Base-by-base conservation (phyloP, 352 stramenopile species). In the Aphanomyces astaci region DNA sequence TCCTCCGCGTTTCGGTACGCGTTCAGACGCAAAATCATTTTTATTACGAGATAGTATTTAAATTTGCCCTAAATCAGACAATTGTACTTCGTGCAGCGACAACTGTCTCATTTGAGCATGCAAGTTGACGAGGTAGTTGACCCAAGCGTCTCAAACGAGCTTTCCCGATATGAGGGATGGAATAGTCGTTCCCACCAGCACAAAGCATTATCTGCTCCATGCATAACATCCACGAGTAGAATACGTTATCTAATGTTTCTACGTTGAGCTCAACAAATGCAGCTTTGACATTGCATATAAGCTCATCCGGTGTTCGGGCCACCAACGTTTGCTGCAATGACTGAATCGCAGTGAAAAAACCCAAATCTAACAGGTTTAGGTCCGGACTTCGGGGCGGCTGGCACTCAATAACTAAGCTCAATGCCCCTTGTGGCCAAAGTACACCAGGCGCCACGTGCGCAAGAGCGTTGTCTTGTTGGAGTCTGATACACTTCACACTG, bases 371-470 rank as follows among this genome's bases (percentile, higher is more conserved):
- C 0, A 76, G 64, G 31, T 76, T 80, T 22, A 70, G 48, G 36
- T 78, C 68, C 0, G 75, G 71, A 1, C 64, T 74, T 24, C 76
- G 75, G 3, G 70, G 30, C 5, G 66, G 71, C 54, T 81, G 71
- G 25, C 7, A 55, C 48, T 30, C 19, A 7, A 55, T 11, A 7
- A 22, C 25, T 19, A 55, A 22, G n/a, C 5, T n/a, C 48, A 7
- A 55, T 11, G 7, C 48, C 7, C 25, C 48, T 7, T 19, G 7
- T 7, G 7, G 7, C 7, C 48, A 55, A 7, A 19, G 7, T 30
- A 11, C 25, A 30, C 7, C 19, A 11, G 48, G 48, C 5, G 48
- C n/a, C n/a, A 55, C 48, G 25, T 55, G 48, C 7, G 48, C 7
- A 22, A 22, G 7, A n/a, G 48, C 48, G n/a, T 22, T 22, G 52